phyloP scores from a whole-genome alignment of 2,329 filamentous ascomycete genomes.

The Alternaria gaisen region DNA sequence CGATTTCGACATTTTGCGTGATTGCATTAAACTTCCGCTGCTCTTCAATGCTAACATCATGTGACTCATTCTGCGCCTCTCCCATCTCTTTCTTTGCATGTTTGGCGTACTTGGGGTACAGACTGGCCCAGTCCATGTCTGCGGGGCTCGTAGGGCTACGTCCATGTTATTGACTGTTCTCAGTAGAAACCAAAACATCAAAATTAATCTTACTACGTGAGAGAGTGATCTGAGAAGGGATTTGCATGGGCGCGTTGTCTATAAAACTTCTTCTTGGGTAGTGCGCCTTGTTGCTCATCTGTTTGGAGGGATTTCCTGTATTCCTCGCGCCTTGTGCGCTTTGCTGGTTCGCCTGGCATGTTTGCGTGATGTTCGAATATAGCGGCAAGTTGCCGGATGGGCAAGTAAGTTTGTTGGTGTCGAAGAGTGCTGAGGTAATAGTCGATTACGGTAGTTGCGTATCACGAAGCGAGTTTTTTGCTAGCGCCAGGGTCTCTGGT shows the following conservation, averaged over 20 bases:
- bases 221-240: conserved; percentile 91
- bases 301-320: conserved; percentile 51
- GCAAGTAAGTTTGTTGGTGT: not conserved
- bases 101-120: conserved; percentile 76
- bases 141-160: conserved; percentile 77
- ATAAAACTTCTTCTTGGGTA: conserved; percentile 96
- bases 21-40: conserved; percentile 47
- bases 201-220: conserved; percentile 74
- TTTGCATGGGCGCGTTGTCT: conserved; percentile 96
- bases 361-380: conserved; percentile 9
- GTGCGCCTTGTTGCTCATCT: conserved; percentile 59
- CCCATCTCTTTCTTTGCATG: conserved; percentile 25
- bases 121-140: conserved; percentile 88
- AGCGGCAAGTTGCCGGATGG: not conserved
- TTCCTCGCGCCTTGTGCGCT: conserved; percentile 58
- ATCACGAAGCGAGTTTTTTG: conserved; percentile 36
- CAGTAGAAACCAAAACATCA: not conserved
- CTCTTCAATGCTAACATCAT: conserved; percentile 27
- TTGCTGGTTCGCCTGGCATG: conserved; percentile 50
- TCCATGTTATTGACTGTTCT: too few relatives aligned
- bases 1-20: conserved; percentile 81
- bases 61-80: conserved; percentile 29
- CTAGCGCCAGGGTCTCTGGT: conserved; percentile 33
- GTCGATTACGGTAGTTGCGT: conserved; percentile 23
- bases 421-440: conserved; percentile 20